These are phyloP conservation scores for Debaryomyces tyrocola DNA, from an alignment of 805 yeast species.

Conservation along the genomic window DNA sequence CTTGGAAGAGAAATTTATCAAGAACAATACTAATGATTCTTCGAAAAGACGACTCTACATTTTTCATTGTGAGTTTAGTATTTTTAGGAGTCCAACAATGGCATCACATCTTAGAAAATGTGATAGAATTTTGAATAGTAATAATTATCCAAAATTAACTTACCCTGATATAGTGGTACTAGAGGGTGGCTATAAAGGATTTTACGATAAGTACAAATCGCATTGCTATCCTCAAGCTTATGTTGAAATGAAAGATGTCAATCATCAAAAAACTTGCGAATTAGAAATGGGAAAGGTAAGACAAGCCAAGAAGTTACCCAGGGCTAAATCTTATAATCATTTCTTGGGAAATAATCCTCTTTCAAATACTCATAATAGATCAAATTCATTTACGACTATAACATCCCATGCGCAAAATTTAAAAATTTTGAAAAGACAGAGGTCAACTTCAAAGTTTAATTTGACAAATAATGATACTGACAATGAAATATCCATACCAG, in stretches of 20 bases:
- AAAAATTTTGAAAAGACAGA: slow-evolving; percentile 34
- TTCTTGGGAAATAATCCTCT: slow-evolving; percentile 6
- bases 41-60: slow-evolving; percentile 52
- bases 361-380: slow-evolving; percentile 18
- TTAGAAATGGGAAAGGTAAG: slow-evolving; percentile 44
- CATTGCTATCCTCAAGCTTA: slow-evolving; percentile 78
- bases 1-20: slow-evolving; percentile 56
- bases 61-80: slow-evolving; percentile 93
- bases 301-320: slow-evolving; percentile 42
- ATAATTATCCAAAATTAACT: slow-evolving; percentile 74
- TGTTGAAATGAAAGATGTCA: slow-evolving; percentile 71
- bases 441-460: slow-evolving; percentile 14
- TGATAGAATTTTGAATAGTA: slow-evolving; percentile 73
- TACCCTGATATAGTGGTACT: slow-evolving; percentile 89
- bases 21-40: slow-evolving; percentile 16
- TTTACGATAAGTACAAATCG: slow-evolving; percentile 57
- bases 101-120: slow-evolving; percentile 81
- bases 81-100: slow-evolving; percentile 92
- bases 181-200: slow-evolving; percentile 88
- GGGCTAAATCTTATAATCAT: slow-evolving; percentile 38
- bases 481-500: background rate
- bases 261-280: slow-evolving; percentile 42
- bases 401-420: slow-evolving; percentile 25
- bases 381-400: slow-evolving; percentile 29
- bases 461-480: background rate